A percentile compares a stretch with the other conserved stretches of the same genome.
These are phyloP conservation scores for Lasiosphaeria miniovina DNA, from an alignment of 495 filamentous ascomycete genomes.

Conservation along the genomic window DNA sequence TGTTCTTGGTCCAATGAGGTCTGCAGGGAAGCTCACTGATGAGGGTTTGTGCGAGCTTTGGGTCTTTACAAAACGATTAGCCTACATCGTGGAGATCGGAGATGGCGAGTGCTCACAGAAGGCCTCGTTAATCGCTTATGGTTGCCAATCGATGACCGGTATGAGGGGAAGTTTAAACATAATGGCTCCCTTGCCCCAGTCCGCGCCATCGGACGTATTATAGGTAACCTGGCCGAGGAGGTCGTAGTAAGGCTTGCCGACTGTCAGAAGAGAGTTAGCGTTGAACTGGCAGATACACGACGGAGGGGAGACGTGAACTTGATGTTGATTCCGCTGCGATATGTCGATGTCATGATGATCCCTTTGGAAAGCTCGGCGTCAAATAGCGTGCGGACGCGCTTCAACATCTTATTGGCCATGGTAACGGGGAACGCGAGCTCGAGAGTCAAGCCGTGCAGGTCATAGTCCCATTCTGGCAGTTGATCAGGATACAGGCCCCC, in stretches of 20 bases:
- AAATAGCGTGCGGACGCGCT: slow-evolving; percentile 44
- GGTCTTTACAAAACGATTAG: slow-evolving; percentile 26
- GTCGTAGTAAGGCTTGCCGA: slow-evolving; percentile 46
- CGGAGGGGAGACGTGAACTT: slow-evolving; percentile 31
- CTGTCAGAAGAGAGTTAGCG: slow-evolving; percentile 6
- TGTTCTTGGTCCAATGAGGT: slow-evolving; percentile 54
- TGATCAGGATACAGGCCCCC: slow-evolving; percentile 48
- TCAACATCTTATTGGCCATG: slow-evolving; percentile 45
- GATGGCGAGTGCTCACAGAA: slow-evolving; percentile 38
- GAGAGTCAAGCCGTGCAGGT: slow-evolving; percentile 43
- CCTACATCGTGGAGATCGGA: not conserved
- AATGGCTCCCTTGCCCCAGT: slow-evolving; percentile 49
- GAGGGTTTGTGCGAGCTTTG: slow-evolving; percentile 42
- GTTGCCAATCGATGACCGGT: slow-evolving; percentile 42
- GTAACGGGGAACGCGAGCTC: slow-evolving; percentile 51
- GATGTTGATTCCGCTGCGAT: slow-evolving; percentile 52
- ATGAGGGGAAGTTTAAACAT: slow-evolving; percentile 55
- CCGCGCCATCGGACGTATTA: slow-evolving; percentile 41
- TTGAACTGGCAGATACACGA: not conserved
- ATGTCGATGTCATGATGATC: slow-evolving; percentile 46
- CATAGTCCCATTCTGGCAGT: slow-evolving; percentile 48
- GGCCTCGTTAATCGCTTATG: slow-evolving; percentile 45
- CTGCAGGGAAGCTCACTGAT: slow-evolving; percentile 48
- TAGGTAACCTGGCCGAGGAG: slow-evolving; percentile 49
- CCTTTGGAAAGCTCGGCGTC: slow-evolving; percentile 42